Percentiles rank a stretch among this genome's conserved stretches.
These are phyloP conservation scores for Diaporthe destruens DNA, from an alignment of 2,329 filamentous ascomycete genomes.

Conservation along the genomic window DNA sequence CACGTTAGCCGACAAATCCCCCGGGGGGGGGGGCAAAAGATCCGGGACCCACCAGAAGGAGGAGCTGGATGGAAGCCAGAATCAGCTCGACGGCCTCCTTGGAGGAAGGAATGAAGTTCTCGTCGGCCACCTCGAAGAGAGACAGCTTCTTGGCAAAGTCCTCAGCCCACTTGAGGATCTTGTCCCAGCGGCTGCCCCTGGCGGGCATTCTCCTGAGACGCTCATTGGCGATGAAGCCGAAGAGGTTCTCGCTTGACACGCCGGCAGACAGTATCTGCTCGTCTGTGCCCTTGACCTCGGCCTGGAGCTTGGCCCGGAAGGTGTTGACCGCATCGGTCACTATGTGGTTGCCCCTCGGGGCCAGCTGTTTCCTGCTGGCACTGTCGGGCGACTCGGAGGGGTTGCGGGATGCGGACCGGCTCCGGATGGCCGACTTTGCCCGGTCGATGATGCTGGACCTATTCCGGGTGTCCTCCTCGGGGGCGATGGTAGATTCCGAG, in stretches of 20 bases:
- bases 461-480: conserved; percentile 39
- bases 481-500: conserved; percentile 40
- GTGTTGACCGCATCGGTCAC: conserved; percentile 40
- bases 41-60: conserved; percentile 37
- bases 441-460: conserved; percentile 37
- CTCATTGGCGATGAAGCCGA: conserved; percentile 41
- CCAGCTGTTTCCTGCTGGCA: conserved; percentile 35
- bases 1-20: conserved; percentile 21
- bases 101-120: conserved; percentile 41
- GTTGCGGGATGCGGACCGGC: conserved; percentile 38
- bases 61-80: conserved; percentile 40
- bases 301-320: conserved; percentile 40
- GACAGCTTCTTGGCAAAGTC: conserved; percentile 43
- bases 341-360: conserved; percentile 41
- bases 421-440: conserved; percentile 39
- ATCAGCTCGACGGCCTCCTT: conserved; percentile 42
- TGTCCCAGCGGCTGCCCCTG: conserved; percentile 42
- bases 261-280: conserved; percentile 39
- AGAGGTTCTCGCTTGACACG: conserved; percentile 41
- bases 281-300: conserved; percentile 41
- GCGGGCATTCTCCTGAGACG: conserved; percentile 42
- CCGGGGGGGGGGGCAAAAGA: too few relatives aligned
- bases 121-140: conserved; percentile 41
- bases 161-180: conserved; percentile 42
- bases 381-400: conserved; percentile 34